Evolutionary conservation across 805 yeast genomes (phyloP).

Genomic region (Starmerella floris): DNA sequence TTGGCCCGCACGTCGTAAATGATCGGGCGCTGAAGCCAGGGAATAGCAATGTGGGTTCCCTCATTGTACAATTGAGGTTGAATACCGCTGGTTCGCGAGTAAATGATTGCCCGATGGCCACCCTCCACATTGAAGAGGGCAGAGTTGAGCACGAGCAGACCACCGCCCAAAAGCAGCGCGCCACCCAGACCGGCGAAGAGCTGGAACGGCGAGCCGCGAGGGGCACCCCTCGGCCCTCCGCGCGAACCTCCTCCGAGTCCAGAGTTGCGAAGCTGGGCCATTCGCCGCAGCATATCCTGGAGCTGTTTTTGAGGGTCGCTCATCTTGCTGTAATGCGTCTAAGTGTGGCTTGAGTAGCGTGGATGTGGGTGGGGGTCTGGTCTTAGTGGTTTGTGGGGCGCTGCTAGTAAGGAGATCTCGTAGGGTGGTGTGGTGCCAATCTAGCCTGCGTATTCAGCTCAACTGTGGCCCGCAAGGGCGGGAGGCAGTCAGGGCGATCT

Average conservation of each 20-base stretch:
- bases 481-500: no score
- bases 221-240: conserved; percentile 11
- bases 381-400: no score
- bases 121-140: conserved; percentile 83
- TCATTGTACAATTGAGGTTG: conserved; percentile 71
- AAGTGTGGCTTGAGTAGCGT: not conserved
- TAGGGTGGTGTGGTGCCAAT: no score
- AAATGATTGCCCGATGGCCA: conserved; percentile 94
- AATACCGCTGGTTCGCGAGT: conserved; percentile 77
- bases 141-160: conserved; percentile 39
- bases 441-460: no score
- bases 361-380: no score
- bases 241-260: conserved; percentile 2
- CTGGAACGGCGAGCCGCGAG: conserved; percentile 39
- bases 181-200: conserved; percentile 55
- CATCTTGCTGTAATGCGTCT: not conserved
- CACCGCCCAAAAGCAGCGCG: conserved; percentile 43
- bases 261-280: conserved; percentile 10
- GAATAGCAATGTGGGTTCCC: conserved; percentile 89
- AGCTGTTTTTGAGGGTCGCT: conserved; percentile 18
- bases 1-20: conserved; percentile 92
- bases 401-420: no score
- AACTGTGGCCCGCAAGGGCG: no score
- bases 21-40: conserved; percentile 89
- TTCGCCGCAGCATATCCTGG: conserved; percentile 15